These are phyloP conservation scores for Pichia ethanolica DNA, from an alignment of 805 yeast genomes.

Conservation along the genomic window DNA sequence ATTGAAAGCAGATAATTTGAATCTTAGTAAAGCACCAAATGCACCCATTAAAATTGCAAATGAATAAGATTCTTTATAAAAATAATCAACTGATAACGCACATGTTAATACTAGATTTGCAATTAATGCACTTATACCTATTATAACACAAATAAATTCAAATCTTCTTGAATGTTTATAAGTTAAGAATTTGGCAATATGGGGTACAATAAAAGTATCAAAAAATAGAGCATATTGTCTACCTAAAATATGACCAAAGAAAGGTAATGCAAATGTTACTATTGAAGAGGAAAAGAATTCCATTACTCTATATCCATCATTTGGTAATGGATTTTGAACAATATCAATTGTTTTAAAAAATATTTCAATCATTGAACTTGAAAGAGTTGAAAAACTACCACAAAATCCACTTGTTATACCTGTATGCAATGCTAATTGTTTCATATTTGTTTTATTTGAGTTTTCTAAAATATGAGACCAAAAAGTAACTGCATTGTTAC, in stretches of 20 bases:
- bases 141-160: conserved; percentile 11
- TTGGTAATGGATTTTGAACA: conserved; percentile 35
- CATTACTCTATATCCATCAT: conserved; percentile 73
- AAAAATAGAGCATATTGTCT: conserved; percentile 30
- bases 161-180: conserved; percentile 8
- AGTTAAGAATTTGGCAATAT: conserved; percentile 6
- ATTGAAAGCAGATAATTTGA: conserved; percentile 46
- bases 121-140: conserved; percentile 27
- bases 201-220: conserved; percentile 9
- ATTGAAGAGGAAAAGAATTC: conserved; percentile 59
- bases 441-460: conserved; percentile 25
- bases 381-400: conserved; percentile 76
- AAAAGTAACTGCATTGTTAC: conserved; percentile 11
- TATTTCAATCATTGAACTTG: conserved; percentile 52
- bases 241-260: conserved; percentile 55
- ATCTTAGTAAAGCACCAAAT: conserved; percentile 58
- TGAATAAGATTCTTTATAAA: conserved; percentile 63
- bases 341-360: conserved; percentile 42
- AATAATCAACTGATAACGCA: conserved; percentile 23
- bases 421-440: conserved; percentile 40
- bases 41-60: conserved; percentile 63
- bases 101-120: conserved; percentile 37
- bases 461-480: conserved; percentile 10
- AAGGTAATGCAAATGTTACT: conserved; percentile 53
- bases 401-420: conserved; percentile 76